Evolutionary conservation across 306 rosid species (phyloP).

Genomic region (Pterocarpus macrocarpus): DNA sequence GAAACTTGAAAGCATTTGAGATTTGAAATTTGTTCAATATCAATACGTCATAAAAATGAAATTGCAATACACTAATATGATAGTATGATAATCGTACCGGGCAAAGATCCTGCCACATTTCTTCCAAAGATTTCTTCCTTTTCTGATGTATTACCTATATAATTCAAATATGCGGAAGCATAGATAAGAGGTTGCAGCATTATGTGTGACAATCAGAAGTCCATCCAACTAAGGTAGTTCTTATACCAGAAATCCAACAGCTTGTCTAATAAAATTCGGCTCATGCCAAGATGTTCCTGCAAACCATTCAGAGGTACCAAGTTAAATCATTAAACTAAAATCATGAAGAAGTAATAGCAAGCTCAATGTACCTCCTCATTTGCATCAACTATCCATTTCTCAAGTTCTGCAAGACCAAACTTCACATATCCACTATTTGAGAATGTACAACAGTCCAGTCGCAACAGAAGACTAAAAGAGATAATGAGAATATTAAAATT

Average conservation of each 20-base stretch:
- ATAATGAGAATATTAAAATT: neutral
- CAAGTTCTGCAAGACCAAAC: constrained; percentile 95
- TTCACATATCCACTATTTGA: constrained; percentile 96
- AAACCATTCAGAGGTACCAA: constrained; percentile 60
- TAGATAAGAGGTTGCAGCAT: constrained; percentile 30
- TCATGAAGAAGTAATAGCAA: neutral
- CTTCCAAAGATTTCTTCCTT: constrained; percentile 89
- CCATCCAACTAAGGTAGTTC: constrained; percentile 34
- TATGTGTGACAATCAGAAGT: neutral
- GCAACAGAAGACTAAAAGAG: constrained; percentile 74
- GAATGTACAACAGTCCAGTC: constrained; percentile 97
- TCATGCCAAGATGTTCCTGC: constrained; percentile 99
- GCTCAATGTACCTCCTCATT: constrained; percentile 72
- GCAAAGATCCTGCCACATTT: constrained; percentile 92
- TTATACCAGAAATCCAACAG: constrained; percentile 96
- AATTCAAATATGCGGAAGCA: constrained; percentile 48
- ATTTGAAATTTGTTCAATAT: too few relatives aligned
- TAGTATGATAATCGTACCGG: constrained; percentile 68
- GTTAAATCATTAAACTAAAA: constrained; percentile 37
- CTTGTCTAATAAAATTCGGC: constrained; percentile 93
- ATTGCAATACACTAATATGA: too few relatives aligned
- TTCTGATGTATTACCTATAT: constrained; percentile 95
- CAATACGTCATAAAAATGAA: neutral
- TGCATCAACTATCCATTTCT: constrained; percentile 91
- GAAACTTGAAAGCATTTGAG: too few relatives aligned